Evolutionary conservation across 1,284 basidiomycete species (phyloP), one percentile per base, ranked within the genome.

Genomic region (Papiliotrema nemorosa): DNA sequence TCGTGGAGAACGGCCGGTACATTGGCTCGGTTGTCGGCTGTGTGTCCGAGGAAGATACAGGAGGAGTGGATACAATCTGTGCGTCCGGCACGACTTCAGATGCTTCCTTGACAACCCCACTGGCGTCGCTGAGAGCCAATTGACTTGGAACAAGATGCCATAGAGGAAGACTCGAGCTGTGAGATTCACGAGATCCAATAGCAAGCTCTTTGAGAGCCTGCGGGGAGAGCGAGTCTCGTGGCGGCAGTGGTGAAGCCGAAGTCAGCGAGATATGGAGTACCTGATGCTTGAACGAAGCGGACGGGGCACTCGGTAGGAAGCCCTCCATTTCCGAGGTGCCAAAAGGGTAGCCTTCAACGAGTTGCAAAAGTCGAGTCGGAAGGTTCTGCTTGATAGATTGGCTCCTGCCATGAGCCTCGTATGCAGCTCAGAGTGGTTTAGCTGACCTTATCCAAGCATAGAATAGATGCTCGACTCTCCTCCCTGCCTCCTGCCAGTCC

Each of bases 361-460:
- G 50, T 41, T 65, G 53, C 2, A 61, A 40, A 1, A 72, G 59
- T 7, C 64, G 54, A 20, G 56, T 62, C 3, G 70, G 67, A 27
- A 70, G 51, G 34, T 56, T 62, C 41, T 60, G 57, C 27, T 54
- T 59, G 5, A 58, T 63, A 13, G 68, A 60, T 52, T 70, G 66
- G 52, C 53, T 54, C 36, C 66, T 67, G 33, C 26, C 14, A 26
- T 44, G 22, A 47, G 44, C 9, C 40, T 20, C 18, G 27, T 12
- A 9, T n/a, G 10, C 35, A 20, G 33, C 12, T 12, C 22, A n/a
- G 21, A 46, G 22, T 41, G 2, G 25, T 3, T 7, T 3, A 27
- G 47, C 60, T 57, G 25, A 67, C 66, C 70, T 58, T 37, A 72
- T 63, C 57, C 67, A 69, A 27, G 67, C 66, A 47, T 62, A 64